Evolutionary conservation across 768 basidiomycete genomes (phyloP), one percentile per base, ranked within the genome.

Genomic region (Tylopilus vinaceipallidus): DNA sequence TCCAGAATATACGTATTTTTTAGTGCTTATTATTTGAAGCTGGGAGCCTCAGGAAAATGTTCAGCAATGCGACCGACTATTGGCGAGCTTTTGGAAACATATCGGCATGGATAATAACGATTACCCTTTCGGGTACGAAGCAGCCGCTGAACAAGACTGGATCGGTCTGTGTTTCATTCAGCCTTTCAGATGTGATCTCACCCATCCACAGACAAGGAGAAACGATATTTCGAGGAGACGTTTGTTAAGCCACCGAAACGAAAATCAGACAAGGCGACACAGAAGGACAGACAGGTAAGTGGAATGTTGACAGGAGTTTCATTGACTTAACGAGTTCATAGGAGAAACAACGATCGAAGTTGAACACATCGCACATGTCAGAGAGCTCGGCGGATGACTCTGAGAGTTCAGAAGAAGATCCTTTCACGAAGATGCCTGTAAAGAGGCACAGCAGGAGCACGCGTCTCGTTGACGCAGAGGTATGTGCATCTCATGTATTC

Each of bases 1-100:
- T 45, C 17, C 16, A n/a, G 36, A 45, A 27, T 6, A n/a, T 33
- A 32, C 35, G 20, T 23, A 27, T 50, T 45, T 35, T 14, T 22
- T 44, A 42, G 47, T 26, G n/a, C 32, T 53, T 36, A 27, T 6
- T 37, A 0, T 24, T 32, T 50, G 37, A 49, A 88, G 87, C 57
- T 88, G 86, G 86, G 87, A 88, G 50, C 87, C 87, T 11, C 67
- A 73, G 43, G 67, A 66, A 7, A 86, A 89, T 60, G 72, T 89
- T 13, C 55, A 62, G 30, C 69, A 74, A 23, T 89, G 87, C 59
- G 65, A 76, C 14, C 75, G 81, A 17, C 71, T 89, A 14, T 66
- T 87, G 22, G 52, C 63, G n/a, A 82, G 80, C 53, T 89, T 89
- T 61, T 85, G 83, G 83, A 60, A 65, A 6, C 74, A 84, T 44